These are phyloP conservation scores for Citropsis articulata DNA, from an alignment of 345 rosid species.

Conservation along the genomic window DNA sequence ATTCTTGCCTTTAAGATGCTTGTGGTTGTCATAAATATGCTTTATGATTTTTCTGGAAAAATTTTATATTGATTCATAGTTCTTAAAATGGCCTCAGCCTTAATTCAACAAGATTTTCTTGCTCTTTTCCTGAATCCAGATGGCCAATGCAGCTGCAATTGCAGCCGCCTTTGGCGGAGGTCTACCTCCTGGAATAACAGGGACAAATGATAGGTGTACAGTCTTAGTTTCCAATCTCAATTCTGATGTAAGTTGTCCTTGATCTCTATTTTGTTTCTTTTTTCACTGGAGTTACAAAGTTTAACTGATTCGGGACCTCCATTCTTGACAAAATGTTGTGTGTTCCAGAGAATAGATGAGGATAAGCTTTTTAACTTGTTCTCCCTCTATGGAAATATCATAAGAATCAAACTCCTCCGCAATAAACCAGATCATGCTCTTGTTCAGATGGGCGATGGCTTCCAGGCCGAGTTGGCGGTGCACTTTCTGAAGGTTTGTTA, in stretches of 20 bases:
- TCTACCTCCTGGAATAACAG: constrained; percentile 91
- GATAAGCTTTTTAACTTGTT: constrained; percentile 95
- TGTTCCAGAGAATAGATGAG: constrained; percentile 75
- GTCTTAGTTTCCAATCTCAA: constrained; percentile 83
- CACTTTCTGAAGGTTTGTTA: constrained; percentile 84
- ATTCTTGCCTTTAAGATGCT: not conserved
- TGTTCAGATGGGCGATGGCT: constrained; percentile 98
- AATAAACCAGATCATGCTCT: constrained; percentile 99
- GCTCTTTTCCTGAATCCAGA: constrained; percentile 37
- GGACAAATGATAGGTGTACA: constrained; percentile 95
- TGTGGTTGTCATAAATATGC: not conserved
- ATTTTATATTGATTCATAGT: constrained; percentile 7
- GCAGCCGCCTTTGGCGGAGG: constrained; percentile 98
- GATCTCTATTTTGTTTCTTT: not conserved
- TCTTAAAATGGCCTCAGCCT: not conserved
- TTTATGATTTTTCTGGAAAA: not conserved
- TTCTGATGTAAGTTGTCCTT: constrained; percentile 64
- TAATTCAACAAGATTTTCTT: constrained; percentile 4
- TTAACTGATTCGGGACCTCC: not conserved
- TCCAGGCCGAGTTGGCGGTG: constrained; percentile 95
- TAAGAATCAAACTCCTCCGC: constrained; percentile 88
- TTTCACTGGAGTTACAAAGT: not conserved
- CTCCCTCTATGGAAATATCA: constrained; percentile 93
- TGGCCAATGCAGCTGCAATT: constrained; percentile 87
- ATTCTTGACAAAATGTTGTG: constrained; percentile 13